Evolutionary conservation across 257 asterid genomes (phyloP), one percentile per base, ranked within the genome.

Genomic region (Capsicum baccatum): DNA sequence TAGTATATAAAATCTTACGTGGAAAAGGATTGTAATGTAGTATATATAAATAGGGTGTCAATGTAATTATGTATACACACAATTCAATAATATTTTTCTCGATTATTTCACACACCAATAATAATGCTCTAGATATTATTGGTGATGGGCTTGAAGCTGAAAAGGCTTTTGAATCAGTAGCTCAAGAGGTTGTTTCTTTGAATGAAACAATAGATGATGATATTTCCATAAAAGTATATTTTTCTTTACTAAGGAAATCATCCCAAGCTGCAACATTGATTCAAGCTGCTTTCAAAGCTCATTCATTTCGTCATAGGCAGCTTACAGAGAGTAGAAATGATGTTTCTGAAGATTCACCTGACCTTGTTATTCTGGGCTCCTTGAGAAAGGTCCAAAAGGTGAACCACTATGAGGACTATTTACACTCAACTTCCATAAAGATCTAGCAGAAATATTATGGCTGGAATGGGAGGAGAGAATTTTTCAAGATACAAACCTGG

Each of bases 401-500:
- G 78, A 84, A 64, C 63, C 78, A 70, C 60, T 86, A 66, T 79
- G 84, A 86, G 68, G 62, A 83, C 84, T 86, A 83, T 66, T 39
- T 86, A 79, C 88, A 81, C 79, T 74, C 89, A 39, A 78, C 87
- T 78, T 84, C 89, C 48, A 66, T 78, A 44, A 76, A 58, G 63
- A 84, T 84, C 33, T 87, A 87, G 87, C 81, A 84, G 70, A 87
- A 82, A 71, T 84, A 81, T 64, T 82, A 79, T 66, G 84, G 86
- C 79, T 84, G 87, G 87, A 84, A 82, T 63, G 86, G 82, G 35
- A 84, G 87, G 80, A 87, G 83, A 84, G 87, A 87, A 44, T 81
- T 87, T 71, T 67, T 82, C 62, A 84, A 79, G 81, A 85, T 84
- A 55, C 82, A 83, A 15, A 64, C 21, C 42, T 82, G 79, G 21